A percentile compares a stretch with the other conserved stretches of the same genome.
These are phyloP conservation scores for Raffaelea ambrosiae DNA, from an alignment of 2,329 filamentous ascomycete genomes.

Conservation along the genomic window DNA sequence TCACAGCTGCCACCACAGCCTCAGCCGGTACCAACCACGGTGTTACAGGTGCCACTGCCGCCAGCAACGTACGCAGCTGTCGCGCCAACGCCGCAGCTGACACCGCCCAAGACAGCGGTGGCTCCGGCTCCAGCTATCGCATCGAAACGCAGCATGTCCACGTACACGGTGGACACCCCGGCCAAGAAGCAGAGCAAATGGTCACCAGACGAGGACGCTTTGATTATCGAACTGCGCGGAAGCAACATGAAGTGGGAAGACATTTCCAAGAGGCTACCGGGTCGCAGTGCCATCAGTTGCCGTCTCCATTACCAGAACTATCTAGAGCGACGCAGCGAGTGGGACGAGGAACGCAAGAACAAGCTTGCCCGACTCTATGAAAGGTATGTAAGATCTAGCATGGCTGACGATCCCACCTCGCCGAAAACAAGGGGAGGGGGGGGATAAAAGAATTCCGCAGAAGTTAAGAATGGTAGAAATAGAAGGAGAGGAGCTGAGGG, in stretches of 20 bases:
- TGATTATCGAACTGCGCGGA: constrained; percentile 85
- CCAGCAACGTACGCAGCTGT: not conserved
- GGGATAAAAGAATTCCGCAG: too few relatives aligned
- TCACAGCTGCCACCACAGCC: constrained; percentile 6
- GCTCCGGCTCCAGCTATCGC: not conserved
- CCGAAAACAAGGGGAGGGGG: not conserved
- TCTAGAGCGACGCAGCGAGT: constrained; percentile 82
- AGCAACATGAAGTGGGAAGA: constrained; percentile 98
- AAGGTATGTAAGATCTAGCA: constrained; percentile 55
- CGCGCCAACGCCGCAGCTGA: not conserved
- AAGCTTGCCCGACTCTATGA: constrained; percentile 92
- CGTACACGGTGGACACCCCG: constrained; percentile 55
- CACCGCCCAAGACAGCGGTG: not conserved
- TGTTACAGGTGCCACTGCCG: not conserved
- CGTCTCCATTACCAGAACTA: constrained; percentile 96
- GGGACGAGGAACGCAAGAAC: constrained; percentile 97
- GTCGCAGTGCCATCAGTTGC: constrained; percentile 88
- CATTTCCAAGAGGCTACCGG: constrained; percentile 83
- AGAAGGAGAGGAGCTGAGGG: not conserved
- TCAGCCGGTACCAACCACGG: too few relatives aligned
- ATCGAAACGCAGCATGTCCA: constrained; percentile 41
- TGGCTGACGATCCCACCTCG: too few relatives aligned
- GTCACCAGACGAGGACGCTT: constrained; percentile 86
- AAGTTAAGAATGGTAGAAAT: too few relatives aligned
- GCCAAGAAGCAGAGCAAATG: constrained; percentile 96